Conservation (phyloP, 257 asterid species). For the Cinchona pubescens region DNA sequence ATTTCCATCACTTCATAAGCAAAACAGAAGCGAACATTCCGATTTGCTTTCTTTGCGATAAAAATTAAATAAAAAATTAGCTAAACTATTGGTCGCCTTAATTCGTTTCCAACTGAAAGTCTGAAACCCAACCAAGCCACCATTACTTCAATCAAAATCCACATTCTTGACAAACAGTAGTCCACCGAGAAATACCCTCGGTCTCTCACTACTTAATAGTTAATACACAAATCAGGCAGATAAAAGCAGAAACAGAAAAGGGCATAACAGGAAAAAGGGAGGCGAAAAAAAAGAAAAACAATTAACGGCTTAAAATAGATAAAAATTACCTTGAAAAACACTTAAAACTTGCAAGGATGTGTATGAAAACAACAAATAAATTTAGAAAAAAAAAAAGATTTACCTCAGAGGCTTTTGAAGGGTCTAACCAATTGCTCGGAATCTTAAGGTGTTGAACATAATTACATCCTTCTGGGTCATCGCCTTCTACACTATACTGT, state of each 20-base stretch:
- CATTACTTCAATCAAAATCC: not conserved
- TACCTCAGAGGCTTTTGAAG: slow-evolving; percentile 69
- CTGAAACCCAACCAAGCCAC: not conserved
- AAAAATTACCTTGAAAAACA: not conserved
- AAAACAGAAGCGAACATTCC: not conserved
- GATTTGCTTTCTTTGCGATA: not conserved
- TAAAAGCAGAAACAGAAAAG: not conserved
- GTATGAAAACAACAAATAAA: not conserved
- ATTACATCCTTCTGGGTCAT: slow-evolving; percentile 31
- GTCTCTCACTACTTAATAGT: not conserved
- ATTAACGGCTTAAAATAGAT: not conserved
- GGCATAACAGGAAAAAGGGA: no score
- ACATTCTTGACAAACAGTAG: not conserved
- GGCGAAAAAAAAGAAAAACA: not conserved
- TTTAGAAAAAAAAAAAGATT: not conserved
- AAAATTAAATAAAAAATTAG: not conserved
- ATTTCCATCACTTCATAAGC: not conserved
- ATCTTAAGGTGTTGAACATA: slow-evolving; percentile 58
- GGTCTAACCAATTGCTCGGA: slow-evolving; percentile 70
- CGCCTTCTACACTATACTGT: slow-evolving; percentile 32
- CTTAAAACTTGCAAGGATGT: not conserved
- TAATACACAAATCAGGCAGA: not conserved
- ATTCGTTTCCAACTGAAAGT: no score
- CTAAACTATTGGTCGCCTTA: not conserved
- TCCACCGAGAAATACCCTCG: not conserved